Conservation (phyloP, 805 yeast genomes). For the Candida dajiaensis region DNA sequence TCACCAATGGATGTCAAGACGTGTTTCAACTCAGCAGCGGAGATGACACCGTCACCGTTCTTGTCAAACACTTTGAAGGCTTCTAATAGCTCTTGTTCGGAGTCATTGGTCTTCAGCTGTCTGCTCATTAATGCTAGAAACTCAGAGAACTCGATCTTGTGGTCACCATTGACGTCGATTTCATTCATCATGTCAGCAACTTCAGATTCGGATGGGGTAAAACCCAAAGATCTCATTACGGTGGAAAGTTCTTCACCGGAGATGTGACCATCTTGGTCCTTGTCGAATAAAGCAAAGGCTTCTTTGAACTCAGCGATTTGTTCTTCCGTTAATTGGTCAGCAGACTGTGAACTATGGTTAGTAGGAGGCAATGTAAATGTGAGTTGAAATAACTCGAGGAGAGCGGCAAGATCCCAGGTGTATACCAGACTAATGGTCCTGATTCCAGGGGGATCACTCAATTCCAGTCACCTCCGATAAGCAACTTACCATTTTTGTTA, state of each 20-base stretch:
- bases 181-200: conserved; percentile 96
- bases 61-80: conserved; percentile 96
- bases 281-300: conserved; percentile 95
- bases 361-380: background rate
- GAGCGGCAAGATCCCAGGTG: no score
- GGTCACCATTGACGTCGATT: conserved; percentile 93
- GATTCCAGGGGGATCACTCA: background rate
- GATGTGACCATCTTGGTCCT: conserved; percentile 94
- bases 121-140: conserved; percentile 74
- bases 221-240: conserved; percentile 98
- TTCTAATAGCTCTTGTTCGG: conserved; percentile 94
- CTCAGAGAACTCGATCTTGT: conserved; percentile 77
- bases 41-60: conserved; percentile 94
- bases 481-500: background rate
- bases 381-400: no score
- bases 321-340: conserved; percentile 89
- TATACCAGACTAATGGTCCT: background rate
- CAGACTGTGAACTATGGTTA: conserved; percentile 24
- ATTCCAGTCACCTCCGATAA: background rate
- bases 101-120: conserved; percentile 93
- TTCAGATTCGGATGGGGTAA: conserved; percentile 94
- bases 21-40: conserved; percentile 94
- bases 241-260: conserved; percentile 94
- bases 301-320: conserved; percentile 97
- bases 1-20: conserved; percentile 98